A percentile compares a stretch with the other conserved stretches of the same genome.
These are phyloP conservation scores for Glycyrrhiza uralensis DNA, from an alignment of 306 rosid genomes.

Conservation along the genomic window DNA sequence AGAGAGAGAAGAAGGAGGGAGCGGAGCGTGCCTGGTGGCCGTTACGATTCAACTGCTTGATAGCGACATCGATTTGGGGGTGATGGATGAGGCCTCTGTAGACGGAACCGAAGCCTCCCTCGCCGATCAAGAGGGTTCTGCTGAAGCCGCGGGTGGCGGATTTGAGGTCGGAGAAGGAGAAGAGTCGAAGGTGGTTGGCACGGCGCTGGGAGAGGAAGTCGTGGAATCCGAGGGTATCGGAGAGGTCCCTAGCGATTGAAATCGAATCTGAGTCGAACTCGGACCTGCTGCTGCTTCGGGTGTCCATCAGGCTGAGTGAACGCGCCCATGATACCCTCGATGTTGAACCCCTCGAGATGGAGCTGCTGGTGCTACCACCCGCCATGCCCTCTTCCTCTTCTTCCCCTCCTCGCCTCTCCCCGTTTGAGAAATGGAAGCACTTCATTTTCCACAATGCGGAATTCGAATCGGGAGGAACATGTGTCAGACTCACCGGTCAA, in stretches of 20 bases:
- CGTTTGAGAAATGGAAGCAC: conserved; percentile 83
- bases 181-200: conserved; percentile 66
- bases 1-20: not conserved
- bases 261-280: conserved; percentile 57
- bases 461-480: not conserved
- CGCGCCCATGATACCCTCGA: conserved; percentile 93
- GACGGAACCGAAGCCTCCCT: conserved; percentile 94
- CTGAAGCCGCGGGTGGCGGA: conserved; percentile 77
- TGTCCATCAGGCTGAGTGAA: conserved; percentile 70
- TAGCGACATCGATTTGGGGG: conserved; percentile 60
- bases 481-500: not conserved
- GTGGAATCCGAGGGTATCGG: conserved; percentile 55
- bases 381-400: conserved; percentile 47
- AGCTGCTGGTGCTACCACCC: not conserved
- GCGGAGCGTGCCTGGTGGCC: conserved; percentile 78
- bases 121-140: conserved; percentile 70
- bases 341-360: conserved; percentile 62
- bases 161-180: conserved; percentile 74
- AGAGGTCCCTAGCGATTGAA: conserved; percentile 57
- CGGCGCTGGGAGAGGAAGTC: conserved; percentile 62
- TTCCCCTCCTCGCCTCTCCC: conserved; percentile 38
- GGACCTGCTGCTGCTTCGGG: conserved; percentile 63
- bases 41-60: conserved; percentile 86
- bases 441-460: conserved; percentile 38
- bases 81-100: conserved; percentile 45